These are phyloP conservation scores for Penicillium bovifimosum DNA, from an alignment of 495 filamentous ascomycete genomes.

Conservation along the genomic window DNA sequence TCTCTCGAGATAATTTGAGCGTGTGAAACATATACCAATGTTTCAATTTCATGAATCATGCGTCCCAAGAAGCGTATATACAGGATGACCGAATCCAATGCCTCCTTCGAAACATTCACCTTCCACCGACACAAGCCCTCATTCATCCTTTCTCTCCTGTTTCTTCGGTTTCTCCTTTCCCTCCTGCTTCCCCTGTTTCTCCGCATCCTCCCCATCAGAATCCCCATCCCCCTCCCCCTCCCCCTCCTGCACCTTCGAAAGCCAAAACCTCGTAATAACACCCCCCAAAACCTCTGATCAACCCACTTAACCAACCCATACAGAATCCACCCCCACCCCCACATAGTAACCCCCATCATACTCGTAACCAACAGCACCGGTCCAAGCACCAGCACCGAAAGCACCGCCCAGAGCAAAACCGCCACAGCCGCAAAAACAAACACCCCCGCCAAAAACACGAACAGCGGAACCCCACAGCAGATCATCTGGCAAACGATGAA, in stretches of 20 bases:
- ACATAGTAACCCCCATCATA: conserved; percentile 34
- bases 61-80: background rate
- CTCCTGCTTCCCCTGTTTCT: background rate
- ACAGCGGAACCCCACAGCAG: conserved; percentile 34
- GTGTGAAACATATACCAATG: background rate
- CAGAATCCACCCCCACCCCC: conserved; percentile 40
- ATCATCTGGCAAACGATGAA: conserved; percentile 35
- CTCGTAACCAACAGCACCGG: conserved; percentile 34
- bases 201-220: conserved; percentile 6
- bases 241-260: conserved; percentile 11
- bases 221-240: background rate
- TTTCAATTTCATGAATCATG: background rate
- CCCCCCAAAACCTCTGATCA: conserved; percentile 34
- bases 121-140: too few relatives aligned
- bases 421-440: conserved; percentile 34
- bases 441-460: conserved; percentile 33
- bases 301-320: conserved; percentile 35
- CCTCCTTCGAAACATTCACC: background rate
- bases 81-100: background rate
- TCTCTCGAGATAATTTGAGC: conserved; percentile 18
- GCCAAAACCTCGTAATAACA: conserved; percentile 28
- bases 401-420: conserved; percentile 29
- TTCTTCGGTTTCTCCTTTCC: background rate
- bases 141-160: background rate
- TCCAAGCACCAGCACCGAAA: conserved; percentile 34